Conservation (phyloP, 2,329 filamentous ascomycete genomes). For the Verticillium longisporum region DNA sequence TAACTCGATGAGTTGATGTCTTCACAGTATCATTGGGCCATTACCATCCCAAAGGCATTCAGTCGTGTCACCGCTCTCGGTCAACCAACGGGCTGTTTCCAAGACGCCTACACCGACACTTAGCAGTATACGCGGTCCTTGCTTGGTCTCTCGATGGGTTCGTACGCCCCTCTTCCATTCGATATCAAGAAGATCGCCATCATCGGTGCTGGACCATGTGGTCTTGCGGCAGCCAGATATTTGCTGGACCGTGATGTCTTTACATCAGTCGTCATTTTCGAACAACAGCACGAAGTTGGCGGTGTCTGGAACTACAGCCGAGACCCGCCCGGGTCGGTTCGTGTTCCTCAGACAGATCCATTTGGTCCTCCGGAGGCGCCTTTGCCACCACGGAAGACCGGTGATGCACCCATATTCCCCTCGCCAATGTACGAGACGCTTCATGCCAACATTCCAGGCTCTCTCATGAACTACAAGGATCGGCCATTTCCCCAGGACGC, state of each 20-base stretch:
- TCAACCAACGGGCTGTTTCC: background rate
- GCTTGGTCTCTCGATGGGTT: constrained; percentile 16
- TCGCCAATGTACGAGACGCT: constrained; percentile 77
- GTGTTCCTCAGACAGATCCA: constrained; percentile 63
- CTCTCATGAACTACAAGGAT: constrained; percentile 75
- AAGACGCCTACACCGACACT: too few species aligned
- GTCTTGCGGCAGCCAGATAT: constrained; percentile 75
- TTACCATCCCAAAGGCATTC: background rate
- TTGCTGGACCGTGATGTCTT: constrained; percentile 64
- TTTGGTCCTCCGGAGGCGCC: constrained; percentile 58
- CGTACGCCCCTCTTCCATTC: constrained; percentile 24
- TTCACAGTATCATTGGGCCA: background rate
- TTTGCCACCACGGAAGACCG: constrained; percentile 33
- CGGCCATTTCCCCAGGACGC: constrained; percentile 54
- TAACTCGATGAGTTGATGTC: background rate
- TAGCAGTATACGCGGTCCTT: background rate
- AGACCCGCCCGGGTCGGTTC: constrained; percentile 36
- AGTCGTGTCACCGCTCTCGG: background rate
- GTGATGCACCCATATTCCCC: constrained; percentile 54
- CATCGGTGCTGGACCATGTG: constrained; percentile 76
- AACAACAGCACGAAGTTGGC: constrained; percentile 70
- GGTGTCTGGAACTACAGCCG: constrained; percentile 81
- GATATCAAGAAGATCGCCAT: constrained; percentile 61
- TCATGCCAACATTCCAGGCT: constrained; percentile 80
- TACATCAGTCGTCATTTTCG: constrained; percentile 66